Base-by-base conservation (phyloP, 805 yeast species). In the Saturnispora sanitii region DNA sequence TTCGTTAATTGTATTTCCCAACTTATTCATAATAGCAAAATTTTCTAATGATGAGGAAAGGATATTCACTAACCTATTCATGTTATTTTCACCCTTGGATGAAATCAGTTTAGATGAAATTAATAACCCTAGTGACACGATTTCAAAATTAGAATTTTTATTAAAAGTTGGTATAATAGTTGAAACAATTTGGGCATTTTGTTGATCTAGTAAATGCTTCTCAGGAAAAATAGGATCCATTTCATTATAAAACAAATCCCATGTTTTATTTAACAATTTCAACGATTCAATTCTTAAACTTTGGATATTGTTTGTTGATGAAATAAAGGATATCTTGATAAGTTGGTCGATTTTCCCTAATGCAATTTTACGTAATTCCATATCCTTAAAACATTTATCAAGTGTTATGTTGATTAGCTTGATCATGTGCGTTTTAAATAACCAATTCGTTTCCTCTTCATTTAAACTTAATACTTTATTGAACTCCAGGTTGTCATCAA, bases 151-250 rank as follows among this genome's bases (percentile, higher is more conserved):
- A 42, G 87, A 79, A 16, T 79, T 88, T 3, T 71, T 65, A 26
- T 71, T 71, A 61, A 92, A 90, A 9, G 94, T 85, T 0, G 96
- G 95, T 37, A 86, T 73, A 42, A 90, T 67, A 0, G 97, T 94
- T 43, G 95, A 80, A 8, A 84, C 79, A 8, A 92, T 84, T 51
- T 86, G 96, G 0, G 97, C 97, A 52, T 92, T 96, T 53, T 83
- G 95, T 59, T 88, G 96, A 49, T 84, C 95, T 33, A 90, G 62
- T 8, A 87, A 67, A 0, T 90, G 73, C 13, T 73, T 71, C 3
- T 78, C 77, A 0, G 84, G 80, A 50, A 78, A 80, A 22, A 82
- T 70, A 0, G 90, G 86, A 54, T 83, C 95, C 9, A 66, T 71
- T 37, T 77, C 59, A 20, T 69, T 68, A 1, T 86, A 78, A 58